Evolutionary conservation across 371 early-diverging fungal species (phyloP).

Genomic region (Mortierella sp.): DNA sequence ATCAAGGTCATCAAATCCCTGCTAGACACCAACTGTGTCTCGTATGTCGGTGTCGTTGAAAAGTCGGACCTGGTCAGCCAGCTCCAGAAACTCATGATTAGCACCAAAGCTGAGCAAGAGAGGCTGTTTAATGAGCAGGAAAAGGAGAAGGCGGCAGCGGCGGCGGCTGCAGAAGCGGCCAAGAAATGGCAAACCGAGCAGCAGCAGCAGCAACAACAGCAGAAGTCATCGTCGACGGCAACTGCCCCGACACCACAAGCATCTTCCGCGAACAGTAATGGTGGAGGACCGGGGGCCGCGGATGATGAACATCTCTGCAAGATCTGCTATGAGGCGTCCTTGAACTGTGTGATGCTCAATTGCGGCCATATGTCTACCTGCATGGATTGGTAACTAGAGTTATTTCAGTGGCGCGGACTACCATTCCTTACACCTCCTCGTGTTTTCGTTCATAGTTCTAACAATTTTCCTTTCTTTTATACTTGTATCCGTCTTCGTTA

Average conservation of each 20-base stretch:
- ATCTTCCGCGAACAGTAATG: neutral
- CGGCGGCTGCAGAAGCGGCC: neutral
- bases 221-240: neutral
- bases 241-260: neutral
- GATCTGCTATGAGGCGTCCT: constrained; percentile 44
- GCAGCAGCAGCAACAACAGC: neutral
- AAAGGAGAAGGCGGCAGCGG: neutral
- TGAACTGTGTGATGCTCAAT: constrained; percentile 56
- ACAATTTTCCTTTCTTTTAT: neutral
- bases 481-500: neutral
- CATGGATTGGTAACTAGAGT: constrained; percentile 44
- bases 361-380: constrained; percentile 49
- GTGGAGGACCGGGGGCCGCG: neutral
- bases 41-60: constrained; percentile 37
- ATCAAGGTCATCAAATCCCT: constrained; percentile 43
- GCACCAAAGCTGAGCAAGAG: constrained; percentile 12
- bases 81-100: constrained; percentile 27
- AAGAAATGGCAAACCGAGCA: neutral
- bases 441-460: neutral
- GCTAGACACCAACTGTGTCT: constrained; percentile 37
- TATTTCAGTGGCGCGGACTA: too few species aligned
- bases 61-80: constrained; percentile 35
- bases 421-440: neutral
- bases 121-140: constrained; percentile 8
- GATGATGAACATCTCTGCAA: constrained; percentile 45